Base-by-base conservation (phyloP, 1,139 yeast genomes). In the Sugiyamaella neomexicana region DNA sequence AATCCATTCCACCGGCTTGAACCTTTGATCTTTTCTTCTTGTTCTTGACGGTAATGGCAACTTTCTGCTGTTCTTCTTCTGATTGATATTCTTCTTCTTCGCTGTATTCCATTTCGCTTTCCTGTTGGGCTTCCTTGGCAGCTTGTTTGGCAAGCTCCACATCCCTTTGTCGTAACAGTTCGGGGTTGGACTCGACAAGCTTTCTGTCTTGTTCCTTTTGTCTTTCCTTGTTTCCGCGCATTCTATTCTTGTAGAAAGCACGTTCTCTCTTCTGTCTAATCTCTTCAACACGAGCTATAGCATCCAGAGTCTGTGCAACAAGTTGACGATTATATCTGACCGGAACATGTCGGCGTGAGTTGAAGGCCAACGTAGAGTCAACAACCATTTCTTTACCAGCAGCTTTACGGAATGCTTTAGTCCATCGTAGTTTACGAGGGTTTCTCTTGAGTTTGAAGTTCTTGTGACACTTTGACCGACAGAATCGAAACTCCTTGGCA, bases 331-430 rank as follows among this genome's bases (percentile, higher is more conserved):
- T 93, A 75, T 93, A 93, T 73, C 99, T 84, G 53, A 93, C 97
- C 45, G 99, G 99, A 54, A 93, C 95, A 68, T 95, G 91, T 79
- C 99, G 88, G 77, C 98, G 88, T 60, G 95, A 90, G 58, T 96
- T 96, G 73, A 95, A 93, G 1, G 98, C 89, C 69, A 93, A 81
- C 6, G 99, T 91, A 12, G 97, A 87, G 70, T 93, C 99, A 58
- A 93, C 98, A 48, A 95, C 97, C 79, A 93, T 82, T 72, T 93
- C 99, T 73, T 93, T 93, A 67, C 99, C 99, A 51, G 98, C 98
- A 58, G 98, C 96, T 74, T 93, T 93, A 77, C 99, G 85, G 81
- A 95, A 93, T 1, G 99, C 98, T 75, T 95, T 93, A 58, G 99
- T 93, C 99, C 99, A 93, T 76, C 82, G 86, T 74, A 91, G 85